Percentiles rank a stretch among this genome's conserved stretches.
Conservation (phyloP, 129 eudicot genomes). For the carrot (Daucus carota) region DNA sequence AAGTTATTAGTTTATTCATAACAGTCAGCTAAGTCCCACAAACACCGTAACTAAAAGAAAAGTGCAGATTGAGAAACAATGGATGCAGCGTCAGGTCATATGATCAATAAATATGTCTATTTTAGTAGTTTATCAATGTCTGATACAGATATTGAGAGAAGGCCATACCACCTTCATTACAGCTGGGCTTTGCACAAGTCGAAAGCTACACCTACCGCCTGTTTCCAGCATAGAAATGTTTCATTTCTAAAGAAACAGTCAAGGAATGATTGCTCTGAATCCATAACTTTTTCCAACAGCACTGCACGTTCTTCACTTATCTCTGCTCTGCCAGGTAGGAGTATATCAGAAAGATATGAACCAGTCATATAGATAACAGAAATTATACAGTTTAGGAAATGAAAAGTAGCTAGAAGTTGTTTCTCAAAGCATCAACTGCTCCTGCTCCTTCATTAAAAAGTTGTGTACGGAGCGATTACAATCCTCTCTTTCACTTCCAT, state of each 20-base stretch:
- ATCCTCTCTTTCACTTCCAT: background rate
- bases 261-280: background rate
- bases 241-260: constrained; percentile 2
- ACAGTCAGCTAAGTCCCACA: background rate
- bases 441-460: background rate
- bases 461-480: background rate
- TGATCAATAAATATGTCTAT: constrained; percentile 5
- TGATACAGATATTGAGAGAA: constrained; percentile 13
- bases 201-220: background rate
- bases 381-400: background rate
- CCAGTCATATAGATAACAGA: background rate
- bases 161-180: constrained; percentile 27
- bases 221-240: background rate
- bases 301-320: background rate
- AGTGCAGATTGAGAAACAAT: background rate
- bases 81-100: background rate
- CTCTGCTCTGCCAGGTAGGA: background rate
- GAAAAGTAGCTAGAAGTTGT: background rate
- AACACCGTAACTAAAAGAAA: background rate
- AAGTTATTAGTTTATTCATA: background rate
- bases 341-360: background rate
- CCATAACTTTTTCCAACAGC: background rate
- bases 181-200: constrained; percentile 18
- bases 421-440: background rate
- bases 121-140: constrained; percentile 16